A percentile compares a stretch with the other conserved stretches of the same genome.
These are phyloP conservation scores for Firmiana major DNA, from an alignment of 345 rosid species.

Conservation along the genomic window DNA sequence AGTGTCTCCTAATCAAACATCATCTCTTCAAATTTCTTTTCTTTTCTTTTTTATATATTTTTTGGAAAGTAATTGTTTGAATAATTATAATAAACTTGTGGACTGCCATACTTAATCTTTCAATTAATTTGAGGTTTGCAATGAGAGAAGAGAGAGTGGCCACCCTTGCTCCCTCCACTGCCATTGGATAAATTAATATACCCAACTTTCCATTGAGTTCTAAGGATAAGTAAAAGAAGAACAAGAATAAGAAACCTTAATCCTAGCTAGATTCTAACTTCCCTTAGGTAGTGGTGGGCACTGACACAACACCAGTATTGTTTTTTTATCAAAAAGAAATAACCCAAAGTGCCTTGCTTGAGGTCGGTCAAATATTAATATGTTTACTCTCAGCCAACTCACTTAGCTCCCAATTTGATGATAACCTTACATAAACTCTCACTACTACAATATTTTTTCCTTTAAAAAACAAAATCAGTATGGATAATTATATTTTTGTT, in stretches of 20 bases:
- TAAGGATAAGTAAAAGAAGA: constrained; percentile 27
- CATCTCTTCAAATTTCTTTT: not conserved
- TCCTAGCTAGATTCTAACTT: not conserved
- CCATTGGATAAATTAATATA: constrained; percentile 24
- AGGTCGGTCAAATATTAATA: constrained; percentile 31
- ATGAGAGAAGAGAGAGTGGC: constrained; percentile 24
- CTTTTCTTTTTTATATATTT: not conserved
- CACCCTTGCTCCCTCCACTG: constrained; percentile 28
- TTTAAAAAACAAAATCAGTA: not conserved
- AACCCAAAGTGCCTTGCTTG: constrained; percentile 15
- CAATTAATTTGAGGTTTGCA: constrained; percentile 4
- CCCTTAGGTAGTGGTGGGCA: constrained; percentile 8
- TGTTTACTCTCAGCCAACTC: constrained; percentile 13
- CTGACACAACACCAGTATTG: constrained; percentile 2
- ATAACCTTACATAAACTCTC: constrained; percentile 4
- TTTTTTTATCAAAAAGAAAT: constrained; percentile 20
- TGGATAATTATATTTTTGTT: not conserved
- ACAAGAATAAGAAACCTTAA: not conserved
- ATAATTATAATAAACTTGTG: not conserved
- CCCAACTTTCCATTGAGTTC: constrained; percentile 22
- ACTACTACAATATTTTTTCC: not conserved
- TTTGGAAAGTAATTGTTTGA: not conserved
- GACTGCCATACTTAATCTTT: not conserved
- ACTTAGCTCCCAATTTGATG: not conserved
- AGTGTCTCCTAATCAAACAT: constrained; percentile 24